phyloP scores from a whole-genome alignment of 2,329 filamentous ascomycete genomes.

The Xylariaceae sp. region DNA sequence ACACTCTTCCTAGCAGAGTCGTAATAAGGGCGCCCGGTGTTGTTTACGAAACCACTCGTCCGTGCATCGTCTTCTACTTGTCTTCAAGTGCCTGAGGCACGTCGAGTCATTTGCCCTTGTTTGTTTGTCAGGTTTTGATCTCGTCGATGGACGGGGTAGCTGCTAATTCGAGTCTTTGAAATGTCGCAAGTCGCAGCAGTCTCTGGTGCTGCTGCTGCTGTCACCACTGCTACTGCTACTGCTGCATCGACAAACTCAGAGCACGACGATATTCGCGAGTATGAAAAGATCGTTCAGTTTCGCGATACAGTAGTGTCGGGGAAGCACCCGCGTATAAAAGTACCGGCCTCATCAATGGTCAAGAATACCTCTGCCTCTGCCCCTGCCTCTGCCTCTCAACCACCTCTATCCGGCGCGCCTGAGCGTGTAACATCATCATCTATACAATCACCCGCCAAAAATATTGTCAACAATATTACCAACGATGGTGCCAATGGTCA shows the following conservation, averaged over 20 bases:
- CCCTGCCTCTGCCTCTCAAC: slow-evolving; percentile 24
- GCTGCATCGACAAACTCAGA: slow-evolving; percentile 33
- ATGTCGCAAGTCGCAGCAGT: slow-evolving; percentile 19
- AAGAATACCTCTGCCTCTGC: slow-evolving; percentile 20
- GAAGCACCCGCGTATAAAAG: slow-evolving; percentile 61
- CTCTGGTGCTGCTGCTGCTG: slow-evolving; percentile 11
- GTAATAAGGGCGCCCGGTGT: slow-evolving; percentile 3
- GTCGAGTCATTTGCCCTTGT: slow-evolving; percentile 2
- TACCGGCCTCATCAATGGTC: slow-evolving; percentile 37
- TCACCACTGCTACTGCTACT: slow-evolving; percentile 14
- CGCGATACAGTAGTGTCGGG: slow-evolving; percentile 78
- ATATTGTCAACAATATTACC: slow-evolving; percentile 22
- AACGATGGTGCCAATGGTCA: slow-evolving; percentile 26
- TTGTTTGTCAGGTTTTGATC: slow-evolving; percentile 9
- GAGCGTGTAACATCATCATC: slow-evolving; percentile 25
- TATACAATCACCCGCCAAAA: slow-evolving; percentile 17
- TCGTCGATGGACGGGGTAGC: slow-evolving; percentile 14
- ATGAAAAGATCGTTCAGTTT: slow-evolving; percentile 75
- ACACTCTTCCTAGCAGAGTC: slow-evolving; percentile 4
- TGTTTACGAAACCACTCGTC: slow-evolving; percentile 4
- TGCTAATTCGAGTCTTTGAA: slow-evolving; percentile 19
- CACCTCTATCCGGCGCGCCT: slow-evolving; percentile 22
- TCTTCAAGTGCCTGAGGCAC: slow-evolving; percentile 3
- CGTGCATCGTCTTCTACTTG: slow-evolving; percentile 9
- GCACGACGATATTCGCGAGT: slow-evolving; percentile 60